These are phyloP conservation scores for Candida yuanshanica DNA, from an alignment of 805 yeast genomes.

Conservation along the genomic window DNA sequence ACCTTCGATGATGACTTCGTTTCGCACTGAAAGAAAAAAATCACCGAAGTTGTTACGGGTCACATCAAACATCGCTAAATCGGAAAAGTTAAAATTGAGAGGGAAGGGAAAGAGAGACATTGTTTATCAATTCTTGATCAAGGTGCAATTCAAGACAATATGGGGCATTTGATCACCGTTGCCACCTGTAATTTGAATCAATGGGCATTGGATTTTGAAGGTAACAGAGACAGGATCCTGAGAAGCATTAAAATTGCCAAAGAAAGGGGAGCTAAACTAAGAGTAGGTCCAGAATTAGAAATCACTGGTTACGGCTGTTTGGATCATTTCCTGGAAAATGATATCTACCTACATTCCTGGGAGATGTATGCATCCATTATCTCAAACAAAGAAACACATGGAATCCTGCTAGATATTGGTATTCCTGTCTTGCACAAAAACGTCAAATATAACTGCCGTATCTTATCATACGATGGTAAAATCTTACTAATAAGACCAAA, in stretches of 20 bases:
- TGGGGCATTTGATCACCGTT: conserved; percentile 85
- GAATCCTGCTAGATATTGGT: conserved; percentile 83
- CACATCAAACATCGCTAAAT: too few relatives aligned
- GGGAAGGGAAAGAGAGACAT: too few relatives aligned
- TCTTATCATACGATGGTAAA: conserved; percentile 72
- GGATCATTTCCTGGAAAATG: conserved; percentile 91
- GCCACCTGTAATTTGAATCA: conserved; percentile 95
- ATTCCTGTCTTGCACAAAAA: conserved; percentile 89
- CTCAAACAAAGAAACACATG: conserved; percentile 60
- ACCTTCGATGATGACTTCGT: too few relatives aligned
- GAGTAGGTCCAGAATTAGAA: conserved; percentile 98
- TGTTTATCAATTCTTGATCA: neutral
- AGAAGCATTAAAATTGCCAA: conserved; percentile 79
- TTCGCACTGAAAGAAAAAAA: too few relatives aligned
- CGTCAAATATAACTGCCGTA: conserved; percentile 86
- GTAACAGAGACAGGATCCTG: conserved; percentile 86
- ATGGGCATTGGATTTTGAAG: conserved; percentile 98
- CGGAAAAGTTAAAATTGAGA: too few relatives aligned
- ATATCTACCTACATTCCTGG: conserved; percentile 87
- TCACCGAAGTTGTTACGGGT: too few relatives aligned
- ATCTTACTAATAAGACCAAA: conserved; percentile 89
- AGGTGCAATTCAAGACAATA: conserved; percentile 21
- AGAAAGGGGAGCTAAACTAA: conserved; percentile 61
- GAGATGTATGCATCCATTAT: conserved; percentile 84
- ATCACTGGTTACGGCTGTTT: conserved; percentile 91